Base-by-base conservation (phyloP, 768 basidiomycete species). In the Lactarius sanguifluus region DNA sequence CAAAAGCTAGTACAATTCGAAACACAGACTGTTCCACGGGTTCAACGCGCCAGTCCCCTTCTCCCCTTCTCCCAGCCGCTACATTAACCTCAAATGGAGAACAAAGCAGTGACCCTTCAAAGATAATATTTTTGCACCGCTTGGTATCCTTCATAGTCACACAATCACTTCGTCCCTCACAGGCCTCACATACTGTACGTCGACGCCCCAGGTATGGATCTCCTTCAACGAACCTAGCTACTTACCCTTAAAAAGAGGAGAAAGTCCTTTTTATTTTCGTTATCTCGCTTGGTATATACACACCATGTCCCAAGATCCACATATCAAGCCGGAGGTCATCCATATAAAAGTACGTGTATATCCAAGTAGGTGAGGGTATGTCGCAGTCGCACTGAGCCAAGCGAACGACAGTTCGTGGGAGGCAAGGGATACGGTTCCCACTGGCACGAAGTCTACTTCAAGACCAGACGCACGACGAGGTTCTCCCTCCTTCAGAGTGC, bases 401-500 rank as follows among this genome's bases (percentile, higher is more conserved):
- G 9, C 15, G 50, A 36, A 55, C 28, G 8, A 55, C 36, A 94
- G 92, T 92, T 94, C 58, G 84, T 89, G 54, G 87, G 84, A 71
- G 82, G 89, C 43, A 76, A 79, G 15, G 92, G 92, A 65, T 91
- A 95, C 40, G 94, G 12, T 36, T 36, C 36, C 12, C n/a, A n/a
- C n/a, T n/a, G n/a, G n/a, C 0, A 36, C 12, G 1, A 96, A 76
- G 92, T 96, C 30, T 96, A 91, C 79, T 97, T 97, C 85, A 96
- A 97, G 84, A 96, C 96, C 80, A 97, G 96, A 80, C 86, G 90
- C 74, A 91, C 84, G 77, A 96, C 94, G 54, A 94, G 90, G 80
- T 78, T 97, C 71, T 91, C 87, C 82, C 96, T 96, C 80, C 85
- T 96, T 28, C 92, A 94, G 75, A 90, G 86, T 67, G 94, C 94